These are phyloP conservation scores for Gnomoniopsis sp. DNA, from an alignment of 2,329 filamentous ascomycete genomes.

Conservation along the genomic window DNA sequence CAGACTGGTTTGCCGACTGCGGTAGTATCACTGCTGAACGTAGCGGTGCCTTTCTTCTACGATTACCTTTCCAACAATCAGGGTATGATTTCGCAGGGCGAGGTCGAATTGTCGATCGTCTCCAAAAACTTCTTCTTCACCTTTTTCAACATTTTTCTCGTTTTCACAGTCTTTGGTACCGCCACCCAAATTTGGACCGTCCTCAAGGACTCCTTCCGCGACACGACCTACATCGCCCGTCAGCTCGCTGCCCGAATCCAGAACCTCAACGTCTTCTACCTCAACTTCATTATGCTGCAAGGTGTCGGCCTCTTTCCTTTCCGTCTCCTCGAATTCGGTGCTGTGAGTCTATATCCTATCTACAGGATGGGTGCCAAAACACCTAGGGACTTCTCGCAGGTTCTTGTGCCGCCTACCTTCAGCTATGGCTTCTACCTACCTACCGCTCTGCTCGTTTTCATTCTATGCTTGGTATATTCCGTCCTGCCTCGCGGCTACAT, in stretches of 20 bases:
- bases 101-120: slow-evolving; percentile 90
- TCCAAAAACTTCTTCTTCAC: slow-evolving; percentile 99
- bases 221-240: slow-evolving; percentile 74
- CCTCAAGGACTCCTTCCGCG: slow-evolving; percentile 70
- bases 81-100: slow-evolving; percentile 91
- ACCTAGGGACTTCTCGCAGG: slow-evolving; percentile 81
- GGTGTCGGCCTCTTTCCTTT: slow-evolving; percentile 92
- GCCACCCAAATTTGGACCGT: slow-evolving; percentile 72
- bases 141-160: slow-evolving; percentile 97
- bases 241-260: slow-evolving; percentile 74
- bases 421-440: slow-evolving; percentile 96
- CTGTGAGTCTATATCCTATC: slow-evolving; percentile 79
- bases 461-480: slow-evolving; percentile 93
- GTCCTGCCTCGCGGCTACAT: slow-evolving; percentile 76
- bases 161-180: slow-evolving; percentile 86
- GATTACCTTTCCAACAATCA: slow-evolving; percentile 88
- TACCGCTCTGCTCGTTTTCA: slow-evolving; percentile 87
- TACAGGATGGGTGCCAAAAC: slow-evolving; percentile 76
- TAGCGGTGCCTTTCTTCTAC: slow-evolving; percentile 90
- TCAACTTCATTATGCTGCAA: slow-evolving; percentile 90
- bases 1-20: slow-evolving; percentile 85
- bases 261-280: slow-evolving; percentile 77
- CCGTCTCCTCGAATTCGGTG: slow-evolving; percentile 84
- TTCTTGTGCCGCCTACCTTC: slow-evolving; percentile 80
- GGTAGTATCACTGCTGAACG: slow-evolving; percentile 80